phyloP scores from a whole-genome alignment of 352 stramenopile genomes.

The Globisporangium recalcitrans region DNA sequence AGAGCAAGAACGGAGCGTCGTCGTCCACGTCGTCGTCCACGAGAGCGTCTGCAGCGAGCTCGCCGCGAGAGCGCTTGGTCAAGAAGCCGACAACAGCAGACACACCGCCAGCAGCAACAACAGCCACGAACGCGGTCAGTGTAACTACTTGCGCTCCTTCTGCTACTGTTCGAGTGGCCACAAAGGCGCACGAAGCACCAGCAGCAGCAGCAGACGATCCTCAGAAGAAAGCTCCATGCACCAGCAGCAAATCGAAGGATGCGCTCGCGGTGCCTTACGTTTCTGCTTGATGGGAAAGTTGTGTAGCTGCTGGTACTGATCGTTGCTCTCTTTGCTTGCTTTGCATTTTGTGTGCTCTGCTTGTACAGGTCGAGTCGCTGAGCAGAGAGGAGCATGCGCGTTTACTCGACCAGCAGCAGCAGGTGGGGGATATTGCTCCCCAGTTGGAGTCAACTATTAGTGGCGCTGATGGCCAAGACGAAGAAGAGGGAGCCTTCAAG shows the following conservation, averaged over 20 bases:
- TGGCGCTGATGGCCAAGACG: background rate
- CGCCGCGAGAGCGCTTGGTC: background rate
- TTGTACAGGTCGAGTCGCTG: background rate
- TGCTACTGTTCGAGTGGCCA: constrained; percentile 1
- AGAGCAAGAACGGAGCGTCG: constrained; percentile 8
- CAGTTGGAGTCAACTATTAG: background rate
- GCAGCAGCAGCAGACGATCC: constrained; percentile 5
- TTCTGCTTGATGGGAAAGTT: constrained; percentile 3
- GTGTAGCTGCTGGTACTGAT: constrained; percentile 8
- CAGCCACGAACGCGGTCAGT: constrained; percentile 11
- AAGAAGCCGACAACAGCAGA: constrained; percentile 2
- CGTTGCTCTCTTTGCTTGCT: constrained; percentile 4
- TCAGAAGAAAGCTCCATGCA: constrained; percentile 1
- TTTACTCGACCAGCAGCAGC: constrained; percentile 21
- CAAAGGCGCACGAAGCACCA: constrained; percentile 5
- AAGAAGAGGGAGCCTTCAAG: constrained; percentile 11
- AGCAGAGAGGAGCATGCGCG: constrained; percentile 40
- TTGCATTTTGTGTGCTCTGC: constrained; percentile 3
- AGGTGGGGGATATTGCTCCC: background rate
- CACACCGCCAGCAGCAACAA: background rate
- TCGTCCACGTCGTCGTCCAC: constrained; percentile 3
- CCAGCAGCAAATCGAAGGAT: constrained; percentile 5
- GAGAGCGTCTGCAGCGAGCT: constrained; percentile 10
- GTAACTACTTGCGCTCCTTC: constrained; percentile 11
- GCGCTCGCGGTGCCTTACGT: constrained; percentile 8